phyloP scores from a whole-genome alignment of 2,329 filamentous ascomycete genomes.

The Byssothecium circinans region DNA sequence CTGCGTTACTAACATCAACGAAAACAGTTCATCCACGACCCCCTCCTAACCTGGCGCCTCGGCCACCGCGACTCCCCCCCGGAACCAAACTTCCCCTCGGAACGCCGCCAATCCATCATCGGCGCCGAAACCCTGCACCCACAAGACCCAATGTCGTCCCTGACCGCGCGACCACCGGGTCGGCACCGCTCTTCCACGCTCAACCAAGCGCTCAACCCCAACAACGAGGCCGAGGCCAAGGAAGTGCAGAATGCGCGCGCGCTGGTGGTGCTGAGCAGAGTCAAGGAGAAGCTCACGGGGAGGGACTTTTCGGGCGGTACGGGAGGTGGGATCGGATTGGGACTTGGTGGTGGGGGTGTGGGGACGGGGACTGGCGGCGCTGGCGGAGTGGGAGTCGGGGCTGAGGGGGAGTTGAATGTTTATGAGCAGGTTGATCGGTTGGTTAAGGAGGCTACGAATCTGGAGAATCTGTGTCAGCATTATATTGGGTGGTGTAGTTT shows the following conservation, averaged over 20 bases:
- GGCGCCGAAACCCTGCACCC: slow-evolving; percentile 41
- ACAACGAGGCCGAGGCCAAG: slow-evolving; percentile 49
- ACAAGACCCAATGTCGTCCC: slow-evolving; percentile 28
- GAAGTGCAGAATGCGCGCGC: slow-evolving; percentile 94
- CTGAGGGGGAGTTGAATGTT: slow-evolving; percentile 79
- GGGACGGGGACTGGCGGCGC: too few relatives aligned
- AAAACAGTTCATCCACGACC: slow-evolving; percentile 94
- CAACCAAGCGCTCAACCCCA: slow-evolving; percentile 18
- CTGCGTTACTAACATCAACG: slow-evolving; percentile 5
- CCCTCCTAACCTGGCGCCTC: slow-evolving; percentile 96
- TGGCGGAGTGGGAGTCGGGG: too few relatives aligned
- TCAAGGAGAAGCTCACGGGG: slow-evolving; percentile 94
- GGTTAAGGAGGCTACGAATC: slow-evolving; percentile 90
- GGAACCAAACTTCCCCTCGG: slow-evolving; percentile 61
- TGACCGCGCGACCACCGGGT: slow-evolving; percentile 23
- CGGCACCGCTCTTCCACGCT: slow-evolving; percentile 41
- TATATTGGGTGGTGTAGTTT: slow-evolving; percentile 99
- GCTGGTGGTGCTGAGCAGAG: slow-evolving; percentile 84
- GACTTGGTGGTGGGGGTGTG: too few relatives aligned
- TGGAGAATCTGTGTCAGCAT: slow-evolving; percentile 97
- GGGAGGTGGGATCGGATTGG: too few relatives aligned
- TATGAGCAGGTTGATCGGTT: slow-evolving; percentile 91
- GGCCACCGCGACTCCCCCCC: slow-evolving; percentile 63
- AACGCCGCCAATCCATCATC: slow-evolving; percentile 63
- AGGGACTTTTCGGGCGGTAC: slow-evolving; percentile 75